These are phyloP conservation scores for Fusarium domesticum DNA, from an alignment of 2,329 filamentous ascomycete species.

Conservation along the genomic window DNA sequence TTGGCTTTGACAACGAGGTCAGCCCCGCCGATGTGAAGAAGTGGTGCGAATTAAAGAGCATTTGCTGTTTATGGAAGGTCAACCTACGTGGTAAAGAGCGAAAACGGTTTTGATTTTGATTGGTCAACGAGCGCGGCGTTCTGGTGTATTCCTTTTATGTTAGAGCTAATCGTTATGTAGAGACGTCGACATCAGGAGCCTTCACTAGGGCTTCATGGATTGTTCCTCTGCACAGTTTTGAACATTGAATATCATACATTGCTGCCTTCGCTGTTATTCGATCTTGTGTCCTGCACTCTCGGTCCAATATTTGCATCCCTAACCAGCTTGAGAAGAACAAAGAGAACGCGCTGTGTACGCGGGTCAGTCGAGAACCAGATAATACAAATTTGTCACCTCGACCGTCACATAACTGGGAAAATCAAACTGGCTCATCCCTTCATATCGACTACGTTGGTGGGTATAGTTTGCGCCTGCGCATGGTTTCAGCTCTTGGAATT, in stretches of 20 bases:
- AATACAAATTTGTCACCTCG: too few species aligned
- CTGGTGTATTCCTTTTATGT: constrained; percentile 1
- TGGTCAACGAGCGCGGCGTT: constrained; percentile 16
- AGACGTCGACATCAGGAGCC: not conserved
- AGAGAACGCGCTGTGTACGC: too few species aligned
- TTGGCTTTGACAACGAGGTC: constrained; percentile 65
- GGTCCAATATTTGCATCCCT: too few species aligned
- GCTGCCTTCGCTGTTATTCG: too few species aligned
- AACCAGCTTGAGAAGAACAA: too few species aligned
- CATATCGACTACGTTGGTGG: too few species aligned
- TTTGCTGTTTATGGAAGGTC: constrained; percentile 76
- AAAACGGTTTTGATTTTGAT: constrained; percentile 41
- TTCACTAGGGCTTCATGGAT: constrained; percentile 2
- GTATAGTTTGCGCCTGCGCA: not conserved
- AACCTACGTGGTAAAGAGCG: constrained; percentile 51
- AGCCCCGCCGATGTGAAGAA: constrained; percentile 66
- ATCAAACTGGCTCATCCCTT: too few species aligned
- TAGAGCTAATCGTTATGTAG: not conserved
- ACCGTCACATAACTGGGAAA: too few species aligned
- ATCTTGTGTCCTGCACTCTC: too few species aligned
- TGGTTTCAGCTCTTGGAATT: not conserved
- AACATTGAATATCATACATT: not conserved
- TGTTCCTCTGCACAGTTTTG: constrained; percentile 1
- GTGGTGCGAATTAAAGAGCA: constrained; percentile 85
- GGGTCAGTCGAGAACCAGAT: too few species aligned